Evolutionary conservation across 2,329 filamentous ascomycete genomes (phyloP).

Genomic region (Ceratocystis destructans): DNA sequence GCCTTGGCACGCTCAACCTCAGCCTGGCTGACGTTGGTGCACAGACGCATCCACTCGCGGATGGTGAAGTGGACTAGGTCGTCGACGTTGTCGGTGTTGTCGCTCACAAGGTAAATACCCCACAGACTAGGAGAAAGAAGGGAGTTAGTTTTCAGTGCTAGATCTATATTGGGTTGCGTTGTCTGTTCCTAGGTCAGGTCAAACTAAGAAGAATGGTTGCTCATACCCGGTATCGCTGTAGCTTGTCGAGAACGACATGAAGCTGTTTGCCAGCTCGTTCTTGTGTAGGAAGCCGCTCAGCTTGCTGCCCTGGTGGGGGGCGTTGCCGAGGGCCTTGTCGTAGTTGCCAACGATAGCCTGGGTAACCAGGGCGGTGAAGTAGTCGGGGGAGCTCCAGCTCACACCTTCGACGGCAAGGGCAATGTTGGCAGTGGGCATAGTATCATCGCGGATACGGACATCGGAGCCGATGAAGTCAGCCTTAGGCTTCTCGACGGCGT

Average conservation of each 20-base stretch:
- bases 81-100: slow-evolving; percentile 75
- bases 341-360: slow-evolving; percentile 99
- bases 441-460: slow-evolving; percentile 89
- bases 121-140: slow-evolving; percentile 54
- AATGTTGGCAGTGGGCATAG: slow-evolving; percentile 90
- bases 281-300: slow-evolving; percentile 89
- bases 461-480: slow-evolving; percentile 96
- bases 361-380: slow-evolving; percentile 94
- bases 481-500: slow-evolving; percentile 67
- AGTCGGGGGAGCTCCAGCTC: slow-evolving; percentile 97
- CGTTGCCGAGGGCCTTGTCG: slow-evolving; percentile 97
- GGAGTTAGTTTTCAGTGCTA: background rate
- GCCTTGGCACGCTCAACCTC: slow-evolving; percentile 98
- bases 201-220: background rate
- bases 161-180: background rate
- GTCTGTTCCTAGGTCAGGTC: background rate
- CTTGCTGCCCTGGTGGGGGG: slow-evolving; percentile 94
- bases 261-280: slow-evolving; percentile 95
- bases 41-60: slow-evolving; percentile 94
- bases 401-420: slow-evolving; percentile 98
- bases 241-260: slow-evolving; percentile 99
- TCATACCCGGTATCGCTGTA: slow-evolving; percentile 97
- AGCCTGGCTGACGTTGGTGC: slow-evolving; percentile 70
- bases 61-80: slow-evolving; percentile 97
- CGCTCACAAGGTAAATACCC: slow-evolving; percentile 97